Conservation (phyloP, 169 alveolate species). For the Cryptosporidium sp. region DNA sequence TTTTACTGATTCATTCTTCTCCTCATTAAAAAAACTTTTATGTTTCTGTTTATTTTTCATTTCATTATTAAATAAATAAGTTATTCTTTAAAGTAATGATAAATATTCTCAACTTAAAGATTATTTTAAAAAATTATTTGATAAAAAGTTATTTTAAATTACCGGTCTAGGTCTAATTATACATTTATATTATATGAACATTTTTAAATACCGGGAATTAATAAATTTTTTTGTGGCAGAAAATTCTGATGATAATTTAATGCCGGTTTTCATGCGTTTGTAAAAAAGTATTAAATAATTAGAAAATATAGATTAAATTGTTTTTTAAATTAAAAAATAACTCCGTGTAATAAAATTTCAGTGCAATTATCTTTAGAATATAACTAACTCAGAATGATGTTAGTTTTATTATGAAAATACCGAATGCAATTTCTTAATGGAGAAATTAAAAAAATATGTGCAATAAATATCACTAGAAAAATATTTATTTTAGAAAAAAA, state of each 20-base stretch:
- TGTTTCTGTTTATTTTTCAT: conserved; percentile 50
- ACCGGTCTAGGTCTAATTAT: neutral
- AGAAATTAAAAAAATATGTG: conserved; percentile 4
- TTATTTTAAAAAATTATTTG: too few species aligned
- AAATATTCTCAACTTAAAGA: too few species aligned
- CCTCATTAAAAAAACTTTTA: neutral
- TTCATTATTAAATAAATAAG: conserved; percentile 34
- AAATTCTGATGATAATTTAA: neutral
- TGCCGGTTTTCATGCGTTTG: conserved; percentile 19
- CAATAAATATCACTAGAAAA: neutral
- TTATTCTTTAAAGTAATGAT: too few species aligned
- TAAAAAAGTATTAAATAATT: neutral
- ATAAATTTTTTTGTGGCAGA: neutral
- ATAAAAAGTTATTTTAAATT: too few species aligned
- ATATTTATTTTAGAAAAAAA: neutral
- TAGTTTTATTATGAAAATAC: neutral
- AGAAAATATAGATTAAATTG: neutral
- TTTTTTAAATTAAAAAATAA: neutral
- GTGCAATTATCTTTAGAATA: neutral
- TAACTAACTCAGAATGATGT: neutral
- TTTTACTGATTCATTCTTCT: neutral
- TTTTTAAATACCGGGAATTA: too few species aligned
- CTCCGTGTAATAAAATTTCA: too few species aligned
- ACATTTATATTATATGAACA: neutral
- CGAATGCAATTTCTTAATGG: conserved; percentile 10